Base-by-base conservation (phyloP, 2,329 filamentous ascomycete genomes). In the Aureobasidium sp. region DNA sequence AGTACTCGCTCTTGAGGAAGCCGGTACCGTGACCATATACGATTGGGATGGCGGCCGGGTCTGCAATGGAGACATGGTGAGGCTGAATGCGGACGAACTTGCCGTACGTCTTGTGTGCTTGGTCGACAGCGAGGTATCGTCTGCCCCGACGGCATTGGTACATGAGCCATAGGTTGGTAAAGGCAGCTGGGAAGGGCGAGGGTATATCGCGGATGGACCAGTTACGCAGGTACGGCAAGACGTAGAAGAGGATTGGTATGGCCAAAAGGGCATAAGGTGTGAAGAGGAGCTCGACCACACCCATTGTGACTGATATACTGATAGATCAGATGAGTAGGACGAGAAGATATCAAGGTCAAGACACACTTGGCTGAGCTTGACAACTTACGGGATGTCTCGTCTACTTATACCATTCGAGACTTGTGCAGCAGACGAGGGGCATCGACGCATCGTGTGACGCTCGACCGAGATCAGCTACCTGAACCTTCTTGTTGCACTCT, bases 21-120 rank as follows among this genome's bases (percentile, higher is more conserved):
- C 79, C 79, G 62, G 78, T 81, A 10, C 79, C 78, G 65, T 81
- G 78, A 17, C 91, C 91, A 68, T 96, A 96, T 61, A 96, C 84
- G 50, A 81, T 75, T 15, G 82, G 81, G 60, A 96, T 92, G 1
- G 89, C 90, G n/a, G 81, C 82, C 32, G 88, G 87, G 70, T 95
- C 90, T 60, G 88, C 89, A 61, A 97, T 79, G 62, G 88, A 92
- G 68, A 96, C 81, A 69, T 96, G 92, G 69, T 92, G 85, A 0
- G 92, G 92, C 70, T 91, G 88, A 66, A 96, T 88, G 39, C 92
- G 83, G 26, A 96, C 87, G 1, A 96, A 75, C n/a, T 86, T 87
- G 3, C 92, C 92, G 47, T 88, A 79, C 69, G 86, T 87, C 78
- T 88, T 83, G 75, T 96, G 92, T 8, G 84, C 79, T 39, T 85